Evolutionary conservation across 179 eudicot species (phyloP).

Genomic region (Beta corolliflora): DNA sequence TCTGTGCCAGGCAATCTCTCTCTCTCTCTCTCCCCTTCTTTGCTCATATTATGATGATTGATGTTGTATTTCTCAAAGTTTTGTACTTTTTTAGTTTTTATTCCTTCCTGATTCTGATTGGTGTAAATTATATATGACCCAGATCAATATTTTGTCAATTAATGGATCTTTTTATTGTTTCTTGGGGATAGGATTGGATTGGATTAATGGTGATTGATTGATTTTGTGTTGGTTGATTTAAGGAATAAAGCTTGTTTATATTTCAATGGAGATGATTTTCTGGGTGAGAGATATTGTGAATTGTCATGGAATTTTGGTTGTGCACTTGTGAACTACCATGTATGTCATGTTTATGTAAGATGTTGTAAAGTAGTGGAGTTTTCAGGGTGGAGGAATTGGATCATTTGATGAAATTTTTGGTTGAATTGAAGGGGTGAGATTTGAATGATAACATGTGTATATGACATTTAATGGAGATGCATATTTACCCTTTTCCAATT

Average conservation of each 20-base stretch:
- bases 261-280: not conserved
- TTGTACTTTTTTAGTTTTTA: not conserved
- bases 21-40: not conserved
- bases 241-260: not conserved
- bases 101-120: too few species aligned
- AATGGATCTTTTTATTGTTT: not conserved
- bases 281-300: not conserved
- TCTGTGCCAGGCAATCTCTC: conserved; percentile 85
- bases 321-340: not conserved
- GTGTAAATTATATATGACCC: too few species aligned
- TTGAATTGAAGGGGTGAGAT: not conserved
- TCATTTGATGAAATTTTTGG: not conserved
- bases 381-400: not conserved
- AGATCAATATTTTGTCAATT: not conserved
- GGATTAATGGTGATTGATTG: too few species aligned
- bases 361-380: not conserved
- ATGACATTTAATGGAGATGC: not conserved
- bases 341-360: not conserved
- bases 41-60: not conserved
- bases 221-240: not conserved
- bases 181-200: not conserved
- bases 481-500: not conserved
- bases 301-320: not conserved
- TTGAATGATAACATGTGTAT: not conserved
- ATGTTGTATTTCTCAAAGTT: too few species aligned